These are phyloP conservation scores for Cercophora samala DNA, from an alignment of 495 filamentous ascomycete species.

Conservation along the genomic window DNA sequence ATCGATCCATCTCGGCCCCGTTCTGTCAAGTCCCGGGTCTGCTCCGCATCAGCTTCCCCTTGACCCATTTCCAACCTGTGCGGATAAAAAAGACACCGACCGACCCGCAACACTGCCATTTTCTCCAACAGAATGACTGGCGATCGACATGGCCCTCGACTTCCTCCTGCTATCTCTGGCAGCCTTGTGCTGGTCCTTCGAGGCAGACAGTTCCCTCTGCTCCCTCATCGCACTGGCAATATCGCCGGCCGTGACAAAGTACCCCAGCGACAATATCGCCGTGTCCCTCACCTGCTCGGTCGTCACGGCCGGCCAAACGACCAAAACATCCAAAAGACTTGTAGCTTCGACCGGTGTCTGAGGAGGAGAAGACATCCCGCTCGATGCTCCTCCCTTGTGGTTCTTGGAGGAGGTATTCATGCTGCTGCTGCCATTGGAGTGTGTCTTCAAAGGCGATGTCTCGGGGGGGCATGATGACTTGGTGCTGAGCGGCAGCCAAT, in stretches of 20 bases:
- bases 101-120: neutral
- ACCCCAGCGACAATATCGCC: neutral
- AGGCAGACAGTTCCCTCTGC: neutral
- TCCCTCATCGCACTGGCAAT: neutral
- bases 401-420: neutral
- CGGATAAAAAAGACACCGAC: conserved; percentile 21
- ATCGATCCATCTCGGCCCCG: neutral
- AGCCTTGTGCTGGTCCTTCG: neutral
- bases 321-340: neutral
- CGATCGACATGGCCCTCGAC: neutral
- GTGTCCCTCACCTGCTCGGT: neutral
- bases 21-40: neutral
- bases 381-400: neutral
- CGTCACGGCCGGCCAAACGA: neutral
- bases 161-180: neutral
- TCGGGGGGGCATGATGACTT: neutral
- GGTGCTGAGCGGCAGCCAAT: conserved; percentile 5
- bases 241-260: neutral
- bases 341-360: neutral
- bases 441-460: neutral
- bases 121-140: neutral
- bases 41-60: conserved; percentile 8
- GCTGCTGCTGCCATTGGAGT: neutral
- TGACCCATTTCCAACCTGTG: conserved; percentile 19
- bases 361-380: neutral